Evolutionary conservation across 306 rosid genomes (phyloP), one percentile per base, ranked within the genome.

Genomic region (Trifolium fragiferum): DNA sequence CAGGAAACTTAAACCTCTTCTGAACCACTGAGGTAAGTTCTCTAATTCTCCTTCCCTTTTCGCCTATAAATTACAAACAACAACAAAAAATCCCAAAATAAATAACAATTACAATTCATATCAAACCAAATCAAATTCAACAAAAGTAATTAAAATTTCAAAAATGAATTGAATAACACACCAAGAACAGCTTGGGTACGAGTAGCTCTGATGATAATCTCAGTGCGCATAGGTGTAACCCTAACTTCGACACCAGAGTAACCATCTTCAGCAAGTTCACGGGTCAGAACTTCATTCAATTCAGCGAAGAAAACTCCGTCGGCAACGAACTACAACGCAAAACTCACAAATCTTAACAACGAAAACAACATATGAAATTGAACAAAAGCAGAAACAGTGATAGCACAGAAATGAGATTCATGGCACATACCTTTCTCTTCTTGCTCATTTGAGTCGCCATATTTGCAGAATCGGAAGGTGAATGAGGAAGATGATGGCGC

Each of bases 301-400:
- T 93, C 98, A 4, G 89, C 90, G 41, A 83, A 90, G 76, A 90
- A 89, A 77, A 93, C 96, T 65, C 93, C 97, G 27, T 89, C 96
- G 1, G 90, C 96, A 6, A 86, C 93, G 66, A 93, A 89, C 97
- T 93, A 73, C 21, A 49, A 32, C 32, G 18, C 0, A 19, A 60
- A 2, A 49, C 7, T 6, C 16, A 11, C 2, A 13, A 10, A 50
- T 1, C 33, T 27, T n/a, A 50, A 12, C 9, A 5, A 32, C 27
- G n/a, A n/a, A n/a, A 25, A 25, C 33, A 4, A 30, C 1, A 4
- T 30, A 30, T 30, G 5, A 30, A 30, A 9, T n/a, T 3, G 13
- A 32, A 32, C 2, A 5, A 30, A 1, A 2, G 40, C 6, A 6
- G 0, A 15, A n/a, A 61, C 0, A 8, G 1, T 30, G 43, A 13